Evolutionary conservation across 2,329 filamentous ascomycete genomes (phyloP).

Genomic region (Phialocephala subalpina): DNA sequence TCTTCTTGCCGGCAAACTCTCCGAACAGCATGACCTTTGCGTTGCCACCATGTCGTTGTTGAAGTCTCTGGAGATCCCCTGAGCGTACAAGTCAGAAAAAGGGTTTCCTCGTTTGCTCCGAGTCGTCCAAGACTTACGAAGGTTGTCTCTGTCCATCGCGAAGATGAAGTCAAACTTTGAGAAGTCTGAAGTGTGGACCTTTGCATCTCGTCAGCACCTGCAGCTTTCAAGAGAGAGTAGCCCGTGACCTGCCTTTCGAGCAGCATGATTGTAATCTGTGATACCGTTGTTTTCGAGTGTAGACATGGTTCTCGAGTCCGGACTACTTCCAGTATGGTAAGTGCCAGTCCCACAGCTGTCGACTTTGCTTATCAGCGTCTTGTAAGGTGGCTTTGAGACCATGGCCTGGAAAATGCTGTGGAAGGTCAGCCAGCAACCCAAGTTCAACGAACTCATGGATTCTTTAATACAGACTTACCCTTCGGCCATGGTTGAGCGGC

Average conservation of each 20-base stretch:
- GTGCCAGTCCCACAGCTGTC: slow-evolving; percentile 91
- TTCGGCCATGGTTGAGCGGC: slow-evolving; percentile 93
- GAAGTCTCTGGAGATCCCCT: slow-evolving; percentile 69
- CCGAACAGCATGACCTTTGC: slow-evolving; percentile 85
- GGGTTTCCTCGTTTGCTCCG: neutral
- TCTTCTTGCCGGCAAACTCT: slow-evolving; percentile 73
- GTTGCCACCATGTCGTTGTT: slow-evolving; percentile 60
- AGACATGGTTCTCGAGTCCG: slow-evolving; percentile 84
- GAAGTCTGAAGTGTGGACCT: slow-evolving; percentile 75
- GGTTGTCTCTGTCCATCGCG: slow-evolving; percentile 89
- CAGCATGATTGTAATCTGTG: slow-evolving; percentile 77
- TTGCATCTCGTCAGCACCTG: slow-evolving; percentile 22
- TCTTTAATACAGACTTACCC: slow-evolving; percentile 51
- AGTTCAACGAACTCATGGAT: neutral
- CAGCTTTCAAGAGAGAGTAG: neutral
- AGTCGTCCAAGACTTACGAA: neutral
- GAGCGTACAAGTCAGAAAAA: slow-evolving; percentile 47
- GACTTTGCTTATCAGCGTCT: slow-evolving; percentile 68
- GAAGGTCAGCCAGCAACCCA: neutral
- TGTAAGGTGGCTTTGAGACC: slow-evolving; percentile 65
- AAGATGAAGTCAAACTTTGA: slow-evolving; percentile 90
- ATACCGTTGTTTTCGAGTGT: slow-evolving; percentile 81
- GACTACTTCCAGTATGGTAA: slow-evolving; percentile 80
- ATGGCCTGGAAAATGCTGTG: slow-evolving; percentile 76
- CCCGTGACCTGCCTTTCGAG: slow-evolving; percentile 68